phyloP scores from a whole-genome alignment of 129 eudicot genomes.

The Sambucus nigra region DNA sequence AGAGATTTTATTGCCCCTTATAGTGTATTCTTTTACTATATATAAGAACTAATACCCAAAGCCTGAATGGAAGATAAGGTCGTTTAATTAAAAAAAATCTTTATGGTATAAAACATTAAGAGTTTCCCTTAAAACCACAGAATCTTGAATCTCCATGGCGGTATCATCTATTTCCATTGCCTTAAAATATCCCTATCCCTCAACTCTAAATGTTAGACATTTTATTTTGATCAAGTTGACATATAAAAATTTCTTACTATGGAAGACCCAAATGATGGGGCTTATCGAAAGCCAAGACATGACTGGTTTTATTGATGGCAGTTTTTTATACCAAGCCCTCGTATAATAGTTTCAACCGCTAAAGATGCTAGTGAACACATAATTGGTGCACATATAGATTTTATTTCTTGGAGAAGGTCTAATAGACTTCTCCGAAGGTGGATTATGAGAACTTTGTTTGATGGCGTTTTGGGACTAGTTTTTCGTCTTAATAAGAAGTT shows the following conservation, averaged over 20 bases:
- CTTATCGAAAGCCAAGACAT: slow-evolving; percentile 5
- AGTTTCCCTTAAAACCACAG: too few relatives aligned
- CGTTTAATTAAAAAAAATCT: too few relatives aligned
- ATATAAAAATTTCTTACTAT: neutral
- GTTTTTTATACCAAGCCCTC: neutral
- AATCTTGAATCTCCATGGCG: too few relatives aligned
- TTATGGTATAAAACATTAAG: too few relatives aligned
- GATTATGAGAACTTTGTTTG: neutral
- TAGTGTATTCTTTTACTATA: too few relatives aligned
- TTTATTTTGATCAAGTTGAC: neutral
- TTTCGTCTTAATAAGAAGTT: neutral
- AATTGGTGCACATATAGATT: neutral
- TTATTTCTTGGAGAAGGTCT: neutral
- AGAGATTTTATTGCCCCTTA: too few relatives aligned
- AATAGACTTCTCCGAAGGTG: neutral
- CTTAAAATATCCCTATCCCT: neutral
- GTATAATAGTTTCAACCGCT: neutral
- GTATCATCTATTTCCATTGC: neutral
- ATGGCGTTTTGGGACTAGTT: neutral
- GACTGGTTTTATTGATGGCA: neutral
- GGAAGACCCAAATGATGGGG: slow-evolving; percentile 3
- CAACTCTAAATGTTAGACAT: neutral
- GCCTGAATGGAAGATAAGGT: too few relatives aligned
- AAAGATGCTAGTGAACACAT: too few relatives aligned
- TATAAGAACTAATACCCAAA: too few relatives aligned